phyloP scores from a whole-genome alignment of 2,329 filamentous ascomycete genomes.

The Sphaerulina vaccinii region DNA sequence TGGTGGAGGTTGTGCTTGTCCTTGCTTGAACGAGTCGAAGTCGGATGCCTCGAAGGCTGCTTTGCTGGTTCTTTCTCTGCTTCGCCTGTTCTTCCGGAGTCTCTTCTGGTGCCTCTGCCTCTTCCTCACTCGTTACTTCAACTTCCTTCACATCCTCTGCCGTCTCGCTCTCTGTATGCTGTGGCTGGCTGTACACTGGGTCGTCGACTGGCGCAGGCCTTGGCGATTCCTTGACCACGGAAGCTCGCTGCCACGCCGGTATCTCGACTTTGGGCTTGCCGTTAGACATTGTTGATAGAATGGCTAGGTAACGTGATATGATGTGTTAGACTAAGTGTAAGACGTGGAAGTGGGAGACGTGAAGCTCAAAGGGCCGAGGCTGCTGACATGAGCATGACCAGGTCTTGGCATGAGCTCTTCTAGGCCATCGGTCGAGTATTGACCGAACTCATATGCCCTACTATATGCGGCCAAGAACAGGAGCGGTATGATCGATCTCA shows the following conservation, averaged over 20 bases:
- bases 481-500: too few species aligned
- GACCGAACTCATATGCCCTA: too few species aligned
- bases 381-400: not conserved
- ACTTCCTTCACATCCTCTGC: constrained; percentile 7
- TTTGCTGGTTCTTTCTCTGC: constrained; percentile 5
- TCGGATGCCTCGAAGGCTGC: constrained; percentile 26
- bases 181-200: constrained; percentile 23
- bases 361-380: not conserved
- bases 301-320: not conserved
- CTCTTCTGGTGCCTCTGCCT: not conserved
- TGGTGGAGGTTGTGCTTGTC: constrained; percentile 10
- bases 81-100: not conserved
- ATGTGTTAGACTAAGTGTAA: not conserved
- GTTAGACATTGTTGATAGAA: constrained; percentile 28
- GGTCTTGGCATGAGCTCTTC: not conserved
- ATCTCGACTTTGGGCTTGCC: constrained; percentile 31
- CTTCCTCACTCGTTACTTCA: constrained; percentile 1
- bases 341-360: not conserved
- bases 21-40: constrained; percentile 30
- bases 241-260: constrained; percentile 38
- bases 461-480: too few species aligned
- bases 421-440: not conserved
- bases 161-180: constrained; percentile 10
- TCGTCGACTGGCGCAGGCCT: constrained; percentile 20
- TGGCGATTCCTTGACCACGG: too few species aligned